Evolutionary conservation across 768 basidiomycete genomes (phyloP), one percentile per base, ranked within the genome.

Genomic region (Auriculariales sp.): DNA sequence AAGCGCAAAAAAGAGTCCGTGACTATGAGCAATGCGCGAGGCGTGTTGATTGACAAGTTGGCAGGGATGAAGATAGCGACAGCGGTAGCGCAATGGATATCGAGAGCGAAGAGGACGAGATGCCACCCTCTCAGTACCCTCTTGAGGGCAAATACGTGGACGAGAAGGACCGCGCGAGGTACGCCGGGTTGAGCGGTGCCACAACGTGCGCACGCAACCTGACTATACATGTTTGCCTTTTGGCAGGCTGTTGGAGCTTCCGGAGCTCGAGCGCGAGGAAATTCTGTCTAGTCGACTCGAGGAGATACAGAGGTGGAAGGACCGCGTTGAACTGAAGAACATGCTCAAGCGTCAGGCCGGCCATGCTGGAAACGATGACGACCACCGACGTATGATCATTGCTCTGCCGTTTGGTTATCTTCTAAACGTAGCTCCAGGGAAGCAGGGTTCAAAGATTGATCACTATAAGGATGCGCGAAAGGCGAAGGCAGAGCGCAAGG

Each of bases 131-230:
- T 25, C 39, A 44, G 3, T 98, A 89, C 61, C 93, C 91, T 0
- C 67, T 95, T 11, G 94, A 98, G 58, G 91, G 89, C 46, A 88
- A 89, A 64, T 98, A 87, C 60, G 75, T 74, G 52, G 81, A 95
- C 59, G 89, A 90, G 57, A 73, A 69, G 11, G 94, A 97, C 64
- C 76, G 83, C 58, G 74, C 81, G 55, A 68, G 72, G 94, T 94
- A 68, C 68, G 84, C 70, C 50, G 53, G 9, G 7, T 32, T 9
- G 7, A 7, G 48, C 25, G 27, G 15, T 22, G n/a, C n/a, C n/a
- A n/a, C 47, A 39, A 17, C 17, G 46, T 31, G 15, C 39, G 31
- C 3, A 54, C 27, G 33, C 24, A 51, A 49, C 55, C 49, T 57
- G 55, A 59, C 52, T 47, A 53, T 60, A 35, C 46, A 50, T 48